Evolutionary conservation across 2,329 filamentous ascomycete species (phyloP).

Genomic region (Xylaria sp.): DNA sequence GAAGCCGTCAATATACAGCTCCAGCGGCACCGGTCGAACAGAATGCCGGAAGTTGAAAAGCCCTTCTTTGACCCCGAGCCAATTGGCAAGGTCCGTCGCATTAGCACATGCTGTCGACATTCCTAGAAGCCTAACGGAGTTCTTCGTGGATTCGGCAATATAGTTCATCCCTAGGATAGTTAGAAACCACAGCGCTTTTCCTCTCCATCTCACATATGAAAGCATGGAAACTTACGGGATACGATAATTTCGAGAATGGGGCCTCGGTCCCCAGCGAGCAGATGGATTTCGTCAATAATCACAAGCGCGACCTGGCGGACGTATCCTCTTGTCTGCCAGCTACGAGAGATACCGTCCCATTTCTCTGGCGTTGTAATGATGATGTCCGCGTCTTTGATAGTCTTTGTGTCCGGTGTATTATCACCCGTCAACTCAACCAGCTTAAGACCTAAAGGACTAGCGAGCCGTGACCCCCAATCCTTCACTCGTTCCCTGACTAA

Average conservation of each 20-base stretch:
- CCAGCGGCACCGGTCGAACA: conserved; percentile 90
- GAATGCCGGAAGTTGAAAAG: conserved; percentile 98
- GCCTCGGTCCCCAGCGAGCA: conserved; percentile 93
- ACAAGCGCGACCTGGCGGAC: conserved; percentile 93
- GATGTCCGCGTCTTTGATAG: conserved; percentile 93
- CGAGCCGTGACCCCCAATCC: conserved; percentile 86
- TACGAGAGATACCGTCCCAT: conserved; percentile 99
- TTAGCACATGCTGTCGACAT: conserved; percentile 99
- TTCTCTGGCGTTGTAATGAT: conserved; percentile 99
- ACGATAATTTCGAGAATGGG: conserved; percentile 98
- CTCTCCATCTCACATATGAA: neutral
- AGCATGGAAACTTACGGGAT: conserved; percentile 55
- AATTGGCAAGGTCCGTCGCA: conserved; percentile 89
- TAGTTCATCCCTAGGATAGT: conserved; percentile 84
- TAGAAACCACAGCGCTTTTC: conserved; percentile 1
- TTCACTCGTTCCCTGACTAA: conserved; percentile 94
- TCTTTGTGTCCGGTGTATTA: conserved; percentile 95
- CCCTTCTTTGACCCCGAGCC: conserved; percentile 94
- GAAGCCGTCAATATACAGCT: conserved; percentile 97
- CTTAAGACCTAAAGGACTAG: conserved; percentile 80
- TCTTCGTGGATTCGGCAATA: conserved; percentile 91
- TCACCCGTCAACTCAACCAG: conserved; percentile 96
- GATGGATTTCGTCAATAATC: conserved; percentile 97
- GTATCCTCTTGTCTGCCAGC: conserved; percentile 97
- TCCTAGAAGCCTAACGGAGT: conserved; percentile 85